Evolutionary conservation across 108 stramenopile species (phyloP).

Genomic region (Seminavis robusta): DNA sequence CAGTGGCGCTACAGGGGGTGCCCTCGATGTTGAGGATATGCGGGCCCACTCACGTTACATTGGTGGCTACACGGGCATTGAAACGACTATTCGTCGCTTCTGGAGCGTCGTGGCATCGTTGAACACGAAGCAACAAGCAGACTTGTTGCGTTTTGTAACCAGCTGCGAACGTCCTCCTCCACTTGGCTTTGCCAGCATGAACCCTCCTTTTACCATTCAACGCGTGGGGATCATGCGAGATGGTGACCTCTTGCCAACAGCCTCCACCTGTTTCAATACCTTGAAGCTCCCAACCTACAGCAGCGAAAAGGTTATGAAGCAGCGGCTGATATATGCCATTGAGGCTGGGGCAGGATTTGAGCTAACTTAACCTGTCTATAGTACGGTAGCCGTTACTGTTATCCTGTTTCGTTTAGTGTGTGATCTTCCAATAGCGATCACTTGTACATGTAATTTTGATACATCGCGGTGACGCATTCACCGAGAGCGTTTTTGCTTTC

Average conservation of each 20-base stretch:
- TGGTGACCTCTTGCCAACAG: conserved; percentile 87
- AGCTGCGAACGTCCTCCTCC: conserved; percentile 96
- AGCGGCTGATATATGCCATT: conserved; percentile 81
- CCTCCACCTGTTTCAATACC: conserved; percentile 98
- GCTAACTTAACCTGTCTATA: conserved; percentile 47
- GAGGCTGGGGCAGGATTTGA: conserved; percentile 91
- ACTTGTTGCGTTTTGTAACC: conserved; percentile 94
- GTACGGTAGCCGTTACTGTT: conserved; percentile 74
- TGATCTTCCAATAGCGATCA: conserved; percentile 93
- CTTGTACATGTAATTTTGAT: no score
- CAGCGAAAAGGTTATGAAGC: conserved; percentile 83
- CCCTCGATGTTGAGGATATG: conserved; percentile 91
- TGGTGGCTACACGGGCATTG: conserved; percentile 86
- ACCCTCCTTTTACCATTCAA: conserved; percentile 96
- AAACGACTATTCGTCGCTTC: conserved; percentile 81
- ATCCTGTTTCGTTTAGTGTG: conserved; percentile 82
- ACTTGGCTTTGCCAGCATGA: conserved; percentile 91
- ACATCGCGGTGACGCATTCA: no score
- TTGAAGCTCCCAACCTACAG: conserved; percentile 98
- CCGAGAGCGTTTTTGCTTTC: no score
- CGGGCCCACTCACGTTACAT: conserved; percentile 81
- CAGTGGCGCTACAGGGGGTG: conserved; percentile 80
- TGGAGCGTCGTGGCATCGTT: conserved; percentile 86
- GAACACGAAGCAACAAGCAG: conserved; percentile 74
- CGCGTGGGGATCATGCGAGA: conserved; percentile 86